Conservation (phyloP, 2,329 filamentous ascomycete species). For the Passalora sequoiae region DNA sequence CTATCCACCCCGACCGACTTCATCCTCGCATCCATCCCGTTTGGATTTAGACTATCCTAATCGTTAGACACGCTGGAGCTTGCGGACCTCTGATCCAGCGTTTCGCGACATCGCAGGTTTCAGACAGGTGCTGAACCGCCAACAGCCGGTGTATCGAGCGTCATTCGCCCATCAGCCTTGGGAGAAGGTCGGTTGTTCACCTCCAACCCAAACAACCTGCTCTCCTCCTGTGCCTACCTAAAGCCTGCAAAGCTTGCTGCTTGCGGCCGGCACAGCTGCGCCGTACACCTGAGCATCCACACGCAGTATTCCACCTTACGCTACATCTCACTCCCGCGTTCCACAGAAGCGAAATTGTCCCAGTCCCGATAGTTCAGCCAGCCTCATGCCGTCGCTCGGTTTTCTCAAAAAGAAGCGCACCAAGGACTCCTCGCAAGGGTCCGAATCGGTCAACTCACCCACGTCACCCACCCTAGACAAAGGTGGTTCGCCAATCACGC, state of each 20-base stretch:
- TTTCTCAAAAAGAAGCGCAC: constrained; percentile 99
- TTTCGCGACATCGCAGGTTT: background rate
- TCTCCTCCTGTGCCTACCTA: no score
- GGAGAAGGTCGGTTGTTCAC: background rate
- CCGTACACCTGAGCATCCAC: constrained; percentile 6
- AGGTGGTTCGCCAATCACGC: constrained; percentile 36
- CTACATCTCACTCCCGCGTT: constrained; percentile 17
- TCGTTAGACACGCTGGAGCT: background rate
- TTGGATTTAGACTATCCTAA: no score
- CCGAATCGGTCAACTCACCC: constrained; percentile 53
- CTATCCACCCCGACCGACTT: background rate
- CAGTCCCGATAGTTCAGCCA: no score
- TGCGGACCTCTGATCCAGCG: background rate
- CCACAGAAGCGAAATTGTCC: constrained; percentile 23
- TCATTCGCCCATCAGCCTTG: background rate
- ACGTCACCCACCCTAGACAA: constrained; percentile 53
- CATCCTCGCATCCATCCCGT: background rate
- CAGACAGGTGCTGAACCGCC: background rate
- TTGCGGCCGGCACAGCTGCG: constrained; percentile 5
- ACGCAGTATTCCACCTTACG: constrained; percentile 13
- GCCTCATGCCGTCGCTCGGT: constrained; percentile 75
- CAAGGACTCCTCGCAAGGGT: constrained; percentile 65
- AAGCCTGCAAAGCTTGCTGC: constrained; percentile 1
- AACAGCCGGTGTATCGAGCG: background rate
- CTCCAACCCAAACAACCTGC: no score